Base-by-base conservation (phyloP, 2,329 filamentous ascomycete genomes). In the Macrophomina phaseolina region DNA sequence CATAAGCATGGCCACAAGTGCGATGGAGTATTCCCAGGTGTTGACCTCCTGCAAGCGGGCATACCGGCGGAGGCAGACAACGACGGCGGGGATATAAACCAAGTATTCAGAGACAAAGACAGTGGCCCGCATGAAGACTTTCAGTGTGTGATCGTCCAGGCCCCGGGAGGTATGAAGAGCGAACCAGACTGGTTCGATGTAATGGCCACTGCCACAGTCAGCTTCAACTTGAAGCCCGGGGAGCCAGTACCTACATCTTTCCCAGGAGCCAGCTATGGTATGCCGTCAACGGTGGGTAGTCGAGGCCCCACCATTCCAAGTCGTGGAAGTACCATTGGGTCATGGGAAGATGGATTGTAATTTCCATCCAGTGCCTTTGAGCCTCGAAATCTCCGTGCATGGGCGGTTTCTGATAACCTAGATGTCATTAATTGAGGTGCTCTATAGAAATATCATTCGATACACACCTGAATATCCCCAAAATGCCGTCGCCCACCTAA, bases 281-380 rank as follows among this genome's bases (percentile, higher is more conserved):
- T 62, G 95, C 96, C 64, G 95, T 99, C 80, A 99, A 86, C 63
- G 95, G 95, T 66, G 95, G 95, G 78, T 99, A 99, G 81, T 99
- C 95, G 71, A 99, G 85, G 0, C 96, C 96, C 95, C 95, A 99
- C 90, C 94, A 99, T 74, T 94, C 86, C 52, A 98, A 83, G 77
- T 99, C 94, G 78, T 99, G 93, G 76, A 97, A 97, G 79, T 99
- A 99, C 95, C 96, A 99, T 78, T 95, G 91, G 11, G 93, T 95
- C 45, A 96, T 85, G 14, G 95, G 95, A 1, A 99, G 84, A 68
- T 97, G 88, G 8, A 88, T 91, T 1, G 95, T 97, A 70, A 99
- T 84, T 76, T 99, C 95, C 94, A 99, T 97, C 95, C 95, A 99
- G 79, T 99, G 95, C 73, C 95, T 85, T 79, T 99, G 95, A 3